Percentiles rank a stretch among this genome's conserved stretches.
phyloP scores from a whole-genome alignment of 768 basidiomycete genomes.

The Hericium rajendrae region DNA sequence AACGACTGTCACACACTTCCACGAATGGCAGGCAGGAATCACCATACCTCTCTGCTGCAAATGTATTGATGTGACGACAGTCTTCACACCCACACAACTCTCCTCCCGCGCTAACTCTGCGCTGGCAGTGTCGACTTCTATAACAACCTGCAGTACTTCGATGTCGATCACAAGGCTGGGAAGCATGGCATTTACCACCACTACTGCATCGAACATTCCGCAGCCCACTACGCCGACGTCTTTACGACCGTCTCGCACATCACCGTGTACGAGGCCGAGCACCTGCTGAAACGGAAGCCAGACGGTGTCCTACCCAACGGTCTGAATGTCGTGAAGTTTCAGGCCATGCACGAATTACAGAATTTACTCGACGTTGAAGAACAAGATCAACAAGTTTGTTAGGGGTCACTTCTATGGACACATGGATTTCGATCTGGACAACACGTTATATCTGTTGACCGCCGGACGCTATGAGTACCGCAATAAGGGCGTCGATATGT shows the following conservation, averaged over 20 bases:
- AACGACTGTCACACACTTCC: slow-evolving; percentile 97
- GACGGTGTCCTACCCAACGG: slow-evolving; percentile 97
- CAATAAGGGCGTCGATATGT: slow-evolving; percentile 99
- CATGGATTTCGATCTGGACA: slow-evolving; percentile 92
- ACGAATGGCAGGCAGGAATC: slow-evolving; percentile 98
- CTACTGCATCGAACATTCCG: slow-evolving; percentile 94
- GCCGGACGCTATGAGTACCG: slow-evolving; percentile 99
- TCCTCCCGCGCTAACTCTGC: slow-evolving; percentile 96
- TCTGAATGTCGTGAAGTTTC: slow-evolving; percentile 97
- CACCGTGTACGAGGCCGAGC: slow-evolving; percentile 95
- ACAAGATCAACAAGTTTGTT: slow-evolving; percentile 98
- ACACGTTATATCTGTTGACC: slow-evolving; percentile 91
- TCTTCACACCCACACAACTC: slow-evolving; percentile 99
- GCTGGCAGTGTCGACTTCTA: slow-evolving; percentile 98
- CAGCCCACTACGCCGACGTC: slow-evolving; percentile 93
- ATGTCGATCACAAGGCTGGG: slow-evolving; percentile 98
- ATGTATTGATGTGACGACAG: slow-evolving; percentile 95
- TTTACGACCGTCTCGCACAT: slow-evolving; percentile 99
- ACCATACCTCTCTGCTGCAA: slow-evolving; percentile 93
- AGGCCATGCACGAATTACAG: slow-evolving; percentile 99
- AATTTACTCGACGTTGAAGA: slow-evolving; percentile 82
- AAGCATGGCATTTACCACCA: slow-evolving; percentile 98
- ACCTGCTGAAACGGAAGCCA: slow-evolving; percentile 92
- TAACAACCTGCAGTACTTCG: slow-evolving; percentile 99
- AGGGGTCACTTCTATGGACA: slow-evolving; percentile 98